Conservation (phyloP, 768 basidiomycete genomes). For the Hygrocybe coccinea region DNA sequence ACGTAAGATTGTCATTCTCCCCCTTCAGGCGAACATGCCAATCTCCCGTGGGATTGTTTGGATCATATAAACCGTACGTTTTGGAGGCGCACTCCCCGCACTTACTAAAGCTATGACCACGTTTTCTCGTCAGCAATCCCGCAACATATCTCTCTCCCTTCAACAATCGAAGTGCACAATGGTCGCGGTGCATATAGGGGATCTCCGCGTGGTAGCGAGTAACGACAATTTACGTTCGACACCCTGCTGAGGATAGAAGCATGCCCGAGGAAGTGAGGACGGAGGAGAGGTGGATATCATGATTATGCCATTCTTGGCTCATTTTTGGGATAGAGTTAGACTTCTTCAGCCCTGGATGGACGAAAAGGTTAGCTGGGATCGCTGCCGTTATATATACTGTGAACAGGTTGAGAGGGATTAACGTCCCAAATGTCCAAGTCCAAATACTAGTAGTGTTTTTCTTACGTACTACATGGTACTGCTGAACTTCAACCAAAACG, state of each 20-base stretch:
- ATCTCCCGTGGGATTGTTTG: slow-evolving; percentile 65
- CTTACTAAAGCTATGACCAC: background rate
- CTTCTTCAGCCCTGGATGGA: slow-evolving; percentile 19
- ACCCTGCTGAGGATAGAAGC: slow-evolving; percentile 41
- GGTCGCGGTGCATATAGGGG: slow-evolving; percentile 60
- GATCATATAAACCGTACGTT: slow-evolving; percentile 61
- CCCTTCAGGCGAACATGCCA: slow-evolving; percentile 56
- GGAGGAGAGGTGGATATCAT: slow-evolving; percentile 59
- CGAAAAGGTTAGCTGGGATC: too few species aligned
- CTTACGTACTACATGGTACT: too few species aligned
- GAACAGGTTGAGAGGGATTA: too few species aligned
- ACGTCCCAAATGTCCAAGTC: too few species aligned
- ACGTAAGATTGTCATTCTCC: background rate
- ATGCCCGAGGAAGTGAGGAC: slow-evolving; percentile 30
- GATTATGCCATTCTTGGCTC: too few species aligned
- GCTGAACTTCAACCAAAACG: too few species aligned
- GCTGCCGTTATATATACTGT: too few species aligned
- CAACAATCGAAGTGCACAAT: slow-evolving; percentile 50
- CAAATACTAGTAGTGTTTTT: too few species aligned
- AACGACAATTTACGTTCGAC: slow-evolving; percentile 56
- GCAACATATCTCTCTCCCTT: slow-evolving; percentile 49
- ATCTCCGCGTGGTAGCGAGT: slow-evolving; percentile 48
- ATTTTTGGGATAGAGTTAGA: slow-evolving; percentile 49
- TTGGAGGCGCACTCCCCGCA: background rate
- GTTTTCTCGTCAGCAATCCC: slow-evolving; percentile 39